phyloP scores from a whole-genome alignment of 345 rosid genomes.

The Microcos paniculata region DNA sequence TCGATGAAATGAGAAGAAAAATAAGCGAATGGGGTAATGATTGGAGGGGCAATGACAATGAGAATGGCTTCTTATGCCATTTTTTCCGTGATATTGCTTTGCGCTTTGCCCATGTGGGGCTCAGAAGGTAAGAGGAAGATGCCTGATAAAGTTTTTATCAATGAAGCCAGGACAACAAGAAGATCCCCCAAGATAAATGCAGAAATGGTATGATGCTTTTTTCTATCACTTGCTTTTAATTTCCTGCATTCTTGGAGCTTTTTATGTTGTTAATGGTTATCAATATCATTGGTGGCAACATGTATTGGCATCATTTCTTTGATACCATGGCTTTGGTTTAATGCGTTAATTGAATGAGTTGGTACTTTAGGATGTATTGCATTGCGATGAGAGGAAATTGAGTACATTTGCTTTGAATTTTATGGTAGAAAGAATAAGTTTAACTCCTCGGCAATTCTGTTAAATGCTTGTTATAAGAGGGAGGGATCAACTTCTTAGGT shows the following conservation, averaged over 20 bases:
- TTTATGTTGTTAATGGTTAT: neutral
- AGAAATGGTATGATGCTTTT: neutral
- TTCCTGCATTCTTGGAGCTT: neutral
- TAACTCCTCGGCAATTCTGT: neutral
- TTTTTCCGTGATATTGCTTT: constrained; percentile 34
- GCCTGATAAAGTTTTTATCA: neutral
- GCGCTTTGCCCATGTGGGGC: constrained; percentile 18
- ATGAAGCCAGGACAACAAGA: neutral
- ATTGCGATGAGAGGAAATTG: neutral
- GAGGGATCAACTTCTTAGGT: neutral
- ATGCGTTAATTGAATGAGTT: neutral
- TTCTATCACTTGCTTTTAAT: neutral
- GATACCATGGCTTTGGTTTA: too few relatives aligned
- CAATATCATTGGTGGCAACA: neutral
- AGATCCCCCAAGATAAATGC: neutral
- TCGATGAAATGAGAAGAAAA: constrained; percentile 50
- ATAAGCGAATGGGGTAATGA: constrained; percentile 30
- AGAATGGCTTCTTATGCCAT: constrained; percentile 30
- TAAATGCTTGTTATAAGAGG: neutral
- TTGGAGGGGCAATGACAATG: constrained; percentile 38
- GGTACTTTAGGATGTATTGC: neutral
- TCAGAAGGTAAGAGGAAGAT: constrained; percentile 8
- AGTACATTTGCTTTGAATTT: neutral
- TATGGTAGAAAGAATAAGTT: neutral
- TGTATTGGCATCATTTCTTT: too few relatives aligned